These are phyloP conservation scores for Cyberlindnera bimundalis DNA, from an alignment of 805 yeast species.

Conservation along the genomic window DNA sequence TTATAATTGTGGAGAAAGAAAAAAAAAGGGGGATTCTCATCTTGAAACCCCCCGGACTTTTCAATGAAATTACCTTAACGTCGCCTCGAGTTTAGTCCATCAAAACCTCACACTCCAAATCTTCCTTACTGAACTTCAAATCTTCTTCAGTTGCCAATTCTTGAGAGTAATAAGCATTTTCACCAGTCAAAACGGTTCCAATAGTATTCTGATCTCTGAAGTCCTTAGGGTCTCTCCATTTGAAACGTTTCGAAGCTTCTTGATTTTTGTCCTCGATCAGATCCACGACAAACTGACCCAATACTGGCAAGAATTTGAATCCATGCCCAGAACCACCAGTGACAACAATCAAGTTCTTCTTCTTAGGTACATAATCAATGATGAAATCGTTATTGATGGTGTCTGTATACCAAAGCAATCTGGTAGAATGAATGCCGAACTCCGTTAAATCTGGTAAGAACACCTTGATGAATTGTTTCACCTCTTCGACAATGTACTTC, in stretches of 20 bases:
- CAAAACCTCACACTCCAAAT: conserved; percentile 3
- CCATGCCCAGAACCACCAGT: conserved; percentile 38
- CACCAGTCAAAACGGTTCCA: conserved; percentile 16
- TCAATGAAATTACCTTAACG: too few species aligned
- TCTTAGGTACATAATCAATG: conserved; percentile 27
- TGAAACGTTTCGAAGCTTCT: conserved; percentile 30
- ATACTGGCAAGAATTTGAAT: conserved; percentile 34
- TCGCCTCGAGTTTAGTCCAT: too few species aligned
- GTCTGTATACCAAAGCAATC: conserved; percentile 39
- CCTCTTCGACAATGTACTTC: conserved; percentile 27
- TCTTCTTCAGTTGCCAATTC: conserved; percentile 22
- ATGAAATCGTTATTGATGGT: conserved; percentile 33
- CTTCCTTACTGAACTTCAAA: conserved; percentile 15
- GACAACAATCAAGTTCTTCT: conserved; percentile 28
- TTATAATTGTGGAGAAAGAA: too few species aligned
- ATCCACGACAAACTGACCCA: conserved; percentile 32
- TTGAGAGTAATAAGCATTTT: conserved; percentile 33
- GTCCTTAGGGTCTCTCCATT: conserved; percentile 32
- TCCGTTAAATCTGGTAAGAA: conserved; percentile 21
- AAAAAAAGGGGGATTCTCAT: too few species aligned
- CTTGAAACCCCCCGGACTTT: too few species aligned
- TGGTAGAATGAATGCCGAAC: conserved; percentile 18
- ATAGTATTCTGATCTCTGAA: conserved; percentile 28
- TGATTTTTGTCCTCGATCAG: conserved; percentile 32
- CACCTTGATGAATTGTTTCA: conserved; percentile 16